Conservation (phyloP, 2,329 filamentous ascomycete genomes). For the Aspergillus awamori region DNA sequence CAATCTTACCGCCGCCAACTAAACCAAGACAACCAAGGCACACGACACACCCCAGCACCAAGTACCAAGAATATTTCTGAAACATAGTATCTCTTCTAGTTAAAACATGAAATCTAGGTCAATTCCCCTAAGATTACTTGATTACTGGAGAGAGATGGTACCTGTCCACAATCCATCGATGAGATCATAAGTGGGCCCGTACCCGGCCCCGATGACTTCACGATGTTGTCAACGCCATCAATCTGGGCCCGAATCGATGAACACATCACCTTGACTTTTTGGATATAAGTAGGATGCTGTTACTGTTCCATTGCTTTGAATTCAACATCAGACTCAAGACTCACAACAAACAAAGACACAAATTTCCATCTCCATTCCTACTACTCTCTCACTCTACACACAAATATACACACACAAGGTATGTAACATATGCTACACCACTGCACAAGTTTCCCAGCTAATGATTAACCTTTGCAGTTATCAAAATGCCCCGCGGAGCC, state of each 20-base stretch:
- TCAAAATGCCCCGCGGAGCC: slow-evolving; percentile 46
- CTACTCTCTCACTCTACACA: too few relatives aligned
- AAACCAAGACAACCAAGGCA: too few relatives aligned
- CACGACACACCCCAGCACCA: too few relatives aligned
- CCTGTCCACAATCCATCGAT: slow-evolving; percentile 14
- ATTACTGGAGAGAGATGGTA: neutral
- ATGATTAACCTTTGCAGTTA: neutral
- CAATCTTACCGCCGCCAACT: too few relatives aligned
- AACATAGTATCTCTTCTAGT: too few relatives aligned
- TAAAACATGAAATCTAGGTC: too few relatives aligned
- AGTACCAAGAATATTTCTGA: too few relatives aligned
- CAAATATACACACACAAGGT: neutral
- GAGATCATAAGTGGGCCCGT: slow-evolving; percentile 30
- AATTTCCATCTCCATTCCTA: neutral
- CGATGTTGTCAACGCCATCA: slow-evolving; percentile 31
- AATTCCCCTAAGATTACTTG: too few relatives aligned
- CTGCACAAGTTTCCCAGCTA: too few relatives aligned
- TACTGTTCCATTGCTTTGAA: too few relatives aligned
- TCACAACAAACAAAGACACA: neutral
- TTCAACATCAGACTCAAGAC: too few relatives aligned
- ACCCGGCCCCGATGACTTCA: slow-evolving; percentile 35
- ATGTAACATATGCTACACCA: neutral
- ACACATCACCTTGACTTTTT: neutral
- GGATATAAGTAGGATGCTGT: neutral
- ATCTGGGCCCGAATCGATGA: slow-evolving; percentile 2